Evolutionary conservation across 2,329 filamentous ascomycete species (phyloP), one percentile per base, ranked within the genome.

Genomic region (Stemphylium beticola): DNA sequence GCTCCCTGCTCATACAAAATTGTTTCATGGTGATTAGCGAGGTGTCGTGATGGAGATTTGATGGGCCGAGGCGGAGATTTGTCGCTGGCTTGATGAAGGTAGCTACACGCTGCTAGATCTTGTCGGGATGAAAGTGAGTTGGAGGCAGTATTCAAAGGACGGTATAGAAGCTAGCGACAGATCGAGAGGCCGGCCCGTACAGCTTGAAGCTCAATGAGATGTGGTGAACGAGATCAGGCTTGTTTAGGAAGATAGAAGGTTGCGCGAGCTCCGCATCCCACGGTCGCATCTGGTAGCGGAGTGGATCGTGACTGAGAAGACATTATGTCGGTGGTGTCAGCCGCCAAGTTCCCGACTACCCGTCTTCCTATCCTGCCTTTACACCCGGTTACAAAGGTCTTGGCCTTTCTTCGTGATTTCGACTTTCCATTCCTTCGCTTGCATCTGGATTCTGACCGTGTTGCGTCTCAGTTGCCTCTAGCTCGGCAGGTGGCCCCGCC

Each of bases 281-380:
- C 2, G 9, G 26, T 29, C 17, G 40, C 29, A 12, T 32, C 15
- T 22, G 34, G 34, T 6, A 26, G 8, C 24, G 20, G 8, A 29
- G 11, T 29, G 22, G 14, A 31, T n/a, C 4, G 38, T 39, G 43
- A 38, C 36, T 47, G 36, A 14, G 26, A 42, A 31, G 26, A 42
- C 40, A 32, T 17, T 29, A 29, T 26, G 8, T 38, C 33, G 44
- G 22, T 22, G 22, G 29, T 15, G 24, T 47, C 26, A 37, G 12
- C 44, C 34, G 44, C 34, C 24, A 47, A 47, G 44, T 26, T 39
- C 12, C 34, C 12, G 24, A 15, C 11, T 8, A 20, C 46, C 74
- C 60, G 75, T 68, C 72, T 75, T 74, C 58, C 33, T 46, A 11
- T 32, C 24, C 33, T 26, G 14, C n/a, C 26, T 29, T 22, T 2